phyloP scores from a whole-genome alignment of 768 basidiomycete species.

The Amanita rubescens region DNA sequence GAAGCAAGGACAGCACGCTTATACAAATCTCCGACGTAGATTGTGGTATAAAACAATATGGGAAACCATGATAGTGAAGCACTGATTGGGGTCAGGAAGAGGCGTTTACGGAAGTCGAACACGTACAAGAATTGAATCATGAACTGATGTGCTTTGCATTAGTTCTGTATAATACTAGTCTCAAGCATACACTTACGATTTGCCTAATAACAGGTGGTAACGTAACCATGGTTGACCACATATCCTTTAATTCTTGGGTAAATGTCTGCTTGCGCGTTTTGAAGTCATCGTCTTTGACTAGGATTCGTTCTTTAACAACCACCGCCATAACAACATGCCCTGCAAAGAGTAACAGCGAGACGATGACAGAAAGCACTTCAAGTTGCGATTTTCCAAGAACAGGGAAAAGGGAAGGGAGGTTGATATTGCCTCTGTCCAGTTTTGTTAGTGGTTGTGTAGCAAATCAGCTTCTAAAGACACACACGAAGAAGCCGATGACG shows the following conservation, averaged over 20 bases:
- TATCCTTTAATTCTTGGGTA: slow-evolving; percentile 43
- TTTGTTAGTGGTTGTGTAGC: neutral
- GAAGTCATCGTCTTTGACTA: slow-evolving; percentile 31
- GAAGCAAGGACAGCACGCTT: slow-evolving; percentile 28
- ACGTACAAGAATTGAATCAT: slow-evolving; percentile 72
- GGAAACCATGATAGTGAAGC: slow-evolving; percentile 93
- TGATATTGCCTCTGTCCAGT: slow-evolving; percentile 63
- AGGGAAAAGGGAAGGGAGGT: slow-evolving; percentile 63
- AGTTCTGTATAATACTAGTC: neutral
- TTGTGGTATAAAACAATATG: slow-evolving; percentile 77
- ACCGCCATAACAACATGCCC: slow-evolving; percentile 58
- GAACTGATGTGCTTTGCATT: slow-evolving; percentile 36
- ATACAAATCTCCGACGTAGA: slow-evolving; percentile 87
- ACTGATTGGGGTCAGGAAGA: slow-evolving; percentile 27
- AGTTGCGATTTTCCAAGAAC: slow-evolving; percentile 76
- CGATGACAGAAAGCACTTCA: slow-evolving; percentile 72
- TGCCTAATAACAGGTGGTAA: slow-evolving; percentile 71
- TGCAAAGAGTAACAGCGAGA: slow-evolving; percentile 54
- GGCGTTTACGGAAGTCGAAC: neutral
- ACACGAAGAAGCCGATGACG: slow-evolving; percentile 86
- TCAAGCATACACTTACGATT: slow-evolving; percentile 49
- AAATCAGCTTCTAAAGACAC: slow-evolving; percentile 21
- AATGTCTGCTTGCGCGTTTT: slow-evolving; percentile 26
- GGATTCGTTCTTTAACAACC: slow-evolving; percentile 66
- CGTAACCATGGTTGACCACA: slow-evolving; percentile 64